These are phyloP conservation scores for Trichoderma pleuroti DNA, from an alignment of 2,329 filamentous ascomycete genomes.

Conservation along the genomic window DNA sequence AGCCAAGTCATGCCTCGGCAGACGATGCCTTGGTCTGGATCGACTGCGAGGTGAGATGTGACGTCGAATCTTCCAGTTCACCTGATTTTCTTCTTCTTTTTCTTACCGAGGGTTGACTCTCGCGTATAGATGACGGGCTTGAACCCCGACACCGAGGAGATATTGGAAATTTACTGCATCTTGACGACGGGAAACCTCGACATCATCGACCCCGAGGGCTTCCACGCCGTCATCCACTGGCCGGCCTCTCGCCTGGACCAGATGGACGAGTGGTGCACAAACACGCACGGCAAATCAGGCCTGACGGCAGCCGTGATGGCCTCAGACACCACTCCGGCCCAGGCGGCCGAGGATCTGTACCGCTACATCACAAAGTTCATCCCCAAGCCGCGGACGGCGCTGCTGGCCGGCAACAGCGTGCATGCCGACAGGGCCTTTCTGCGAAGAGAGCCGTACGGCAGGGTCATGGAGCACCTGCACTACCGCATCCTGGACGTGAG, in stretches of 20 bases:
- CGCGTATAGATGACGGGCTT: conserved; percentile 69
- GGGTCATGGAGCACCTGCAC: conserved; percentile 73
- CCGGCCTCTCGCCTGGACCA: conserved; percentile 63
- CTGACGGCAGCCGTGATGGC: conserved; percentile 72
- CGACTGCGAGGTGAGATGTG: conserved; percentile 55
- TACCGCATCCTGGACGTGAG: conserved; percentile 93
- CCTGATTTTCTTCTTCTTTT: neutral
- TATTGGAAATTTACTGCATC: conserved; percentile 89
- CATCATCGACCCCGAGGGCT: conserved; percentile 71
- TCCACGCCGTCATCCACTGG: conserved; percentile 76
- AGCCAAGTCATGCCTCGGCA: neutral
- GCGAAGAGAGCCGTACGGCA: conserved; percentile 66
- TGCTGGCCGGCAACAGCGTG: conserved; percentile 89
- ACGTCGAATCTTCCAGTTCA: neutral
- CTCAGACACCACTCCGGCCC: conserved; percentile 67
- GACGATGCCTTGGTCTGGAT: conserved; percentile 78
- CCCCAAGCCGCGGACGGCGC: conserved; percentile 60
- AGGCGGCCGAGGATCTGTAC: conserved; percentile 70
- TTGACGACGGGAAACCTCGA: conserved; percentile 79
- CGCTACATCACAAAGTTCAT: conserved; percentile 72
- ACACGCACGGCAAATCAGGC: conserved; percentile 75
- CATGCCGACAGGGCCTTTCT: conserved; percentile 87
- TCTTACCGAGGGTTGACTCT: neutral
- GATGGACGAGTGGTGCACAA: conserved; percentile 88
- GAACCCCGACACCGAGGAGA: conserved; percentile 73